Evolutionary conservation across 2,329 filamentous ascomycete species (phyloP).

Genomic region (Xylariaceae sp.): DNA sequence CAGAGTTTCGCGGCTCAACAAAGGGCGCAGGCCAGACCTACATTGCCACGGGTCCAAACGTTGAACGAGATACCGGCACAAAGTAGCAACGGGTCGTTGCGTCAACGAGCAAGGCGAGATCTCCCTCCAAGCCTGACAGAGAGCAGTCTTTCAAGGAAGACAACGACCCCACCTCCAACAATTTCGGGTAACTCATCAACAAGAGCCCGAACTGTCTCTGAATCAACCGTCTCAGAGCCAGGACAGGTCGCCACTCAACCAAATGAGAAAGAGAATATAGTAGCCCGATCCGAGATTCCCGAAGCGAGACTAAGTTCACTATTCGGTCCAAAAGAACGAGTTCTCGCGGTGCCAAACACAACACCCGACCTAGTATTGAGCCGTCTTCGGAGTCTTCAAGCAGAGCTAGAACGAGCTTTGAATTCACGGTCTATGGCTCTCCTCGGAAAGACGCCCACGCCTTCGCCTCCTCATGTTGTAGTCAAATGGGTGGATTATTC

Average conservation of each 20-base stretch:
- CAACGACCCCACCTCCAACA: constrained; percentile 17
- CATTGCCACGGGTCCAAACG: constrained; percentile 32
- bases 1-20: constrained; percentile 66
- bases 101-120: constrained; percentile 30
- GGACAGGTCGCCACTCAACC: constrained; percentile 5
- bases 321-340: constrained; percentile 53
- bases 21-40: constrained; percentile 51
- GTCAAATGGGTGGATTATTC: constrained; percentile 88
- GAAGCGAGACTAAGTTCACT: constrained; percentile 39
- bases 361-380: constrained; percentile 55
- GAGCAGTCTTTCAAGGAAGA: constrained; percentile 23
- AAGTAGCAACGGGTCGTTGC: constrained; percentile 30
- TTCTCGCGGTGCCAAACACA: constrained; percentile 48
- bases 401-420: constrained; percentile 58
- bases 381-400: constrained; percentile 53
- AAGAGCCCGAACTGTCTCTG: constrained; percentile 4
- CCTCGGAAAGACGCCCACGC: constrained; percentile 50
- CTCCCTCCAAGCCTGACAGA: constrained; percentile 28
- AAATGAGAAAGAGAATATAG: constrained; percentile 13
- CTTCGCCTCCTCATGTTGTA: constrained; percentile 59
- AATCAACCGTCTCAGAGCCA: constrained; percentile 8
- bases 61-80: constrained; percentile 32
- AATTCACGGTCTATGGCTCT: constrained; percentile 61
- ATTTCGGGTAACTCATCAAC: constrained; percentile 8
- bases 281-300: constrained; percentile 4